These are phyloP conservation scores for Metschnikowia sp. DNA, from an alignment of 805 yeast genomes.

Conservation along the genomic window DNA sequence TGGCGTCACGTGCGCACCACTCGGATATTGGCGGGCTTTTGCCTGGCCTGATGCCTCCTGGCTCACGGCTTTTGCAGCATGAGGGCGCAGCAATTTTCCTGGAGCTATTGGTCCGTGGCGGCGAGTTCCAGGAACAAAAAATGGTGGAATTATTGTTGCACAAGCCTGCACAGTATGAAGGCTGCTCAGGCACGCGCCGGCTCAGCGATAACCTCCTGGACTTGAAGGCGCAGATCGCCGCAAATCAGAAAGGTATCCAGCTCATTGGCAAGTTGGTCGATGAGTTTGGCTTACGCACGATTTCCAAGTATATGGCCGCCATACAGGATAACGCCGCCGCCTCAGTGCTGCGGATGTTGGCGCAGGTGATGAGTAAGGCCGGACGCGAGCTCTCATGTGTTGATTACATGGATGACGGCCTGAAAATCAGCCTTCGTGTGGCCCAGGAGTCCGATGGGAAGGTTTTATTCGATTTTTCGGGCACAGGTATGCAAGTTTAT, in stretches of 20 bases:
- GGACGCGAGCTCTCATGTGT: constrained; percentile 18
- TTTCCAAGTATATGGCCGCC: constrained; percentile 17
- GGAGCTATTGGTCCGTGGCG: constrained; percentile 64
- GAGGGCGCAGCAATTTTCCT: constrained; percentile 90
- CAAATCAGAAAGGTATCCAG: constrained; percentile 18
- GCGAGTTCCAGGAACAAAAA: constrained; percentile 70
- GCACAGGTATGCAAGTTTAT: constrained; percentile 82
- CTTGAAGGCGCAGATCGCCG: constrained; percentile 38
- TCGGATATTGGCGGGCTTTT: constrained; percentile 91
- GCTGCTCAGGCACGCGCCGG: constrained; percentile 87
- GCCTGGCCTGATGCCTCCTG: constrained; percentile 95
- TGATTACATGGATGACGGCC: constrained; percentile 82
- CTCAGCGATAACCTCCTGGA: constrained; percentile 77
- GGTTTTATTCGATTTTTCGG: constrained; percentile 79
- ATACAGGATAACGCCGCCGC: constrained; percentile 20
- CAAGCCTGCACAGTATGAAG: constrained; percentile 78
- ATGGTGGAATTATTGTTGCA: constrained; percentile 58
- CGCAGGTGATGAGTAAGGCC: constrained; percentile 18
- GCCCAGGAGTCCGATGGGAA: constrained; percentile 47
- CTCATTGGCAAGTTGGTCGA: constrained; percentile 15
- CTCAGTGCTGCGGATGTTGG: constrained; percentile 16
- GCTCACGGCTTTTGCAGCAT: constrained; percentile 77
- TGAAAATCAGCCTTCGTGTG: constrained; percentile 56
- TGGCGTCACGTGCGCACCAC: constrained; percentile 94
- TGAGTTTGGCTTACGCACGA: constrained; percentile 18